A percentile compares a stretch with the other conserved stretches of the same genome.
These are phyloP conservation scores for Gaeumannomyces sp. DNA, from an alignment of 2,329 filamentous ascomycete genomes.

Conservation along the genomic window DNA sequence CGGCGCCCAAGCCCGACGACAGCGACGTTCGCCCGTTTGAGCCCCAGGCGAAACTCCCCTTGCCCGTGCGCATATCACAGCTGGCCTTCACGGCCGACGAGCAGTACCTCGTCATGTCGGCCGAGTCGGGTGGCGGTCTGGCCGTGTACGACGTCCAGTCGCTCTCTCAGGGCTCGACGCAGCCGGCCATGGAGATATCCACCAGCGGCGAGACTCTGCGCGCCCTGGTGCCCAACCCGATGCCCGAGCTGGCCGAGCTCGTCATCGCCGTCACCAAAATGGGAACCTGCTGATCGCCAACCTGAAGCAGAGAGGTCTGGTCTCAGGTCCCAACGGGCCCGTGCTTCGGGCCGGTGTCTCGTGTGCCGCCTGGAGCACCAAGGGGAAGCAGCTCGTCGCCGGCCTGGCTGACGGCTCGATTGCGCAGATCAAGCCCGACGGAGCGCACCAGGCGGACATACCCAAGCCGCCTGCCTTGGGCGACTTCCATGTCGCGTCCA, in stretches of 20 bases:
- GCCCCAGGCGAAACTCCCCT: slow-evolving; percentile 65
- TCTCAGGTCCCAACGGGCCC: slow-evolving; percentile 51
- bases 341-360: slow-evolving; percentile 70
- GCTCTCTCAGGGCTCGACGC: slow-evolving; percentile 58
- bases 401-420: slow-evolving; percentile 76
- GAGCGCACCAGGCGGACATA: slow-evolving; percentile 69
- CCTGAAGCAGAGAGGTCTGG: slow-evolving; percentile 58
- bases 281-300: slow-evolving; percentile 83
- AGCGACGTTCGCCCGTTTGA: slow-evolving; percentile 63
- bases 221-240: slow-evolving; percentile 74
- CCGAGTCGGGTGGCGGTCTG: slow-evolving; percentile 73
- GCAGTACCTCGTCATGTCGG: slow-evolving; percentile 73
- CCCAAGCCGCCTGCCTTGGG: slow-evolving; percentile 66
- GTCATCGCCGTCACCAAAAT: slow-evolving; percentile 75
- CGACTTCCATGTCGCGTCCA: slow-evolving; percentile 67
- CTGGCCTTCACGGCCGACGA: slow-evolving; percentile 89
- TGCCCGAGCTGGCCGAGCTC: slow-evolving; percentile 62
- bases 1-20: slow-evolving; percentile 46
- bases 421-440: slow-evolving; percentile 77
- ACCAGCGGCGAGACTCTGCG: slow-evolving; percentile 72
- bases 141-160: slow-evolving; percentile 73
- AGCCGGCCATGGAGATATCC: slow-evolving; percentile 66
- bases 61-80: slow-evolving; percentile 76
- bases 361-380: slow-evolving; percentile 84
- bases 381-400: slow-evolving; percentile 86